Percentiles rank a stretch among this genome's conserved stretches.
Conservation (phyloP, 1,139 yeast genomes). For the Debaryomyces sp. region DNA sequence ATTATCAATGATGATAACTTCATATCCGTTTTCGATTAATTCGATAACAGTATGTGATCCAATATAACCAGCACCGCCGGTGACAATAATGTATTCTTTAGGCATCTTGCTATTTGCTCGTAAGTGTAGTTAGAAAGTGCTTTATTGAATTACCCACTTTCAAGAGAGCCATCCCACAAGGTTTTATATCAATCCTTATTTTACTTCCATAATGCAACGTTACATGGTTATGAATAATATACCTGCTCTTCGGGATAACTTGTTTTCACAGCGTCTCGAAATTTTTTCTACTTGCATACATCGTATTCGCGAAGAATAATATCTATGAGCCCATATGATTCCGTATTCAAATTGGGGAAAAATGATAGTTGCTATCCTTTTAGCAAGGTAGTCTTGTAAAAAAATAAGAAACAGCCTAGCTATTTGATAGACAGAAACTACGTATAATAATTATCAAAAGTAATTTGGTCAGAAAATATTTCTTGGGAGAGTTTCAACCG, state of each 20-base stretch:
- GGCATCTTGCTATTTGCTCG: slow-evolving; percentile 12
- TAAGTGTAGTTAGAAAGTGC: not conserved
- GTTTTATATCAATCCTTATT: not conserved
- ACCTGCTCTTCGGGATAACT: not conserved
- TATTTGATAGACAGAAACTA: not conserved
- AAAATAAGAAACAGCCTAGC: not conserved
- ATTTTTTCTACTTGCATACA: not conserved
- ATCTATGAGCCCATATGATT: not conserved
- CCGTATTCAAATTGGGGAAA: not conserved
- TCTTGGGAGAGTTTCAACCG: too few relatives aligned
- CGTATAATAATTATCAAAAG: not conserved
- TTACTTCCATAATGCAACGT: slow-evolving; percentile 10
- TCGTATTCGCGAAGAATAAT: not conserved
- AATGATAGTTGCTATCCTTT: not conserved
- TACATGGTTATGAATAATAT: slow-evolving; percentile 7
- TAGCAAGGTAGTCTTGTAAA: not conserved
- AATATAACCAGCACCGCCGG: slow-evolving; percentile 89
- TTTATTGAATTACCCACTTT: not conserved
- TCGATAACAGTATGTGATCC: slow-evolving; percentile 82
- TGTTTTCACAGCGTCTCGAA: not conserved
- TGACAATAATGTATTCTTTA: slow-evolving; percentile 57
- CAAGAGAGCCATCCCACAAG: not conserved
- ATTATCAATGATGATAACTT: slow-evolving; percentile 74
- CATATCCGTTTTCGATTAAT: slow-evolving; percentile 62
- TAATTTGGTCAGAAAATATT: not conserved